Conservation (phyloP, 139 green algal species). For the Protoeuglena noctilucae region DNA sequence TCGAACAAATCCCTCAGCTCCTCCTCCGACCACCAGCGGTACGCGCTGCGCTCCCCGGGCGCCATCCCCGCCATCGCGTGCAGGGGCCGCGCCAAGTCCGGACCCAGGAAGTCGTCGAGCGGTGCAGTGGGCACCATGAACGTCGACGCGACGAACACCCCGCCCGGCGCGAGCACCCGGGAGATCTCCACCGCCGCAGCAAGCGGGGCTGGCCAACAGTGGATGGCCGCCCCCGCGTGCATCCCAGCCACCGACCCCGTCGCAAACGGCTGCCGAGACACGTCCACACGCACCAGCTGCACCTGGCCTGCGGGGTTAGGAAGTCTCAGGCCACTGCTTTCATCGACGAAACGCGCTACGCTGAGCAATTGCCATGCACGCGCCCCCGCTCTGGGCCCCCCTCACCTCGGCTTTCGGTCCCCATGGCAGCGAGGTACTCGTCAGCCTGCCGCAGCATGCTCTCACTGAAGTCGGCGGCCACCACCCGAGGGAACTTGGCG, state of each 20-base stretch:
- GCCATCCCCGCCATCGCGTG: constrained; percentile 20
- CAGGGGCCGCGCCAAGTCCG: constrained; percentile 42
- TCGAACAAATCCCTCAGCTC: constrained; percentile 59
- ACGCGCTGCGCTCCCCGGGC: constrained; percentile 6
- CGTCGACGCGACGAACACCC: constrained; percentile 81
- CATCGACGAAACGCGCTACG: too few species aligned
- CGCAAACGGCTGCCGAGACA: constrained; percentile 70
- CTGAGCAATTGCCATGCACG: too few species aligned
- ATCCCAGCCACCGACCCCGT: constrained; percentile 65
- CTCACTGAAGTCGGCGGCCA: too few species aligned
- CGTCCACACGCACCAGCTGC: constrained; percentile 65
- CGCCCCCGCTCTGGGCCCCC: too few species aligned
- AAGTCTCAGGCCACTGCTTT: too few species aligned
- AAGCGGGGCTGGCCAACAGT: constrained; percentile 84
- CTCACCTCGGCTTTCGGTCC: too few species aligned
- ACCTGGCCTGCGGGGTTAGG: too few species aligned
- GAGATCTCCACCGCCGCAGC: constrained; percentile 64
- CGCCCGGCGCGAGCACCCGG: constrained; percentile 74
- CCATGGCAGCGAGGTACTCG: too few species aligned
- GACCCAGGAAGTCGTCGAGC: constrained; percentile 52
- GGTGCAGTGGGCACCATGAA: constrained; percentile 55
- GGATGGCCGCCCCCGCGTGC: constrained; percentile 85
- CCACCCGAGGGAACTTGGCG: constrained; percentile 44
- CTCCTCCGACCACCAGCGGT: constrained; percentile 65
- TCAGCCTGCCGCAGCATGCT: too few species aligned